Evolutionary conservation across 2,329 filamentous ascomycete species (phyloP), one percentile per base, ranked within the genome.

Genomic region (Samsoniella hepiali): DNA sequence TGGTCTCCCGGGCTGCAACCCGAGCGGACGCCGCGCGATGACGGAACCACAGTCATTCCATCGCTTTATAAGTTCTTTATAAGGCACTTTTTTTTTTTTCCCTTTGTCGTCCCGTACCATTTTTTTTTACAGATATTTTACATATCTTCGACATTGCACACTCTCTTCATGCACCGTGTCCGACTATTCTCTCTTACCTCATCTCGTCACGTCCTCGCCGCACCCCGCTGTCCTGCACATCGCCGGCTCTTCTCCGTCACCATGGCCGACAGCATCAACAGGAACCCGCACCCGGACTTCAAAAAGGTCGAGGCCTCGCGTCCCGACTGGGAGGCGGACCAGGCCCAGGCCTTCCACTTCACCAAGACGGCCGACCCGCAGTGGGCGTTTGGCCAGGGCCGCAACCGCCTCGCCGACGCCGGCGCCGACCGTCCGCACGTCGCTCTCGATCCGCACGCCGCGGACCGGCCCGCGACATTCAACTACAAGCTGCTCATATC

Each of bases 401-500:
- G 85, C 65, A 93, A 91, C 78, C 73, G 79, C 31, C 74, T 77
- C 34, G 65, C 71, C 63, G 63, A 68, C 45, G 64, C 68, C 22
- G 64, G 67, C 65, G 63, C 63, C 42, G 64, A 53, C 61, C 84
- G 86, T 64, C 58, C 62, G 38, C 91, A 97, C 77, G 76, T 94
- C 67, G 79, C 88, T 71, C 96, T 97, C 69, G 89, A 97, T 75
- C 93, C 93, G 0, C 87, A 93, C 73, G 88, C 83, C 63, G 79
- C 86, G 34, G 90, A 88, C 38, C 84, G 93, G 0, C 82, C 87
- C 0, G 77, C 85, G 0, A 77, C 80, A 1, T 87, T 84, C 78
- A 97, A 97, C 82, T 97, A 98, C 84, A 97, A 96, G 77, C 84
- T 97, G 15, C 81, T 97, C 65, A 96, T 97, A 75, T 91, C 87